Percentiles rank a stretch among this genome's conserved stretches.
These are phyloP conservation scores for Colletotrichum simmondsii DNA, from an alignment of 2,329 filamentous ascomycete species.

Conservation along the genomic window DNA sequence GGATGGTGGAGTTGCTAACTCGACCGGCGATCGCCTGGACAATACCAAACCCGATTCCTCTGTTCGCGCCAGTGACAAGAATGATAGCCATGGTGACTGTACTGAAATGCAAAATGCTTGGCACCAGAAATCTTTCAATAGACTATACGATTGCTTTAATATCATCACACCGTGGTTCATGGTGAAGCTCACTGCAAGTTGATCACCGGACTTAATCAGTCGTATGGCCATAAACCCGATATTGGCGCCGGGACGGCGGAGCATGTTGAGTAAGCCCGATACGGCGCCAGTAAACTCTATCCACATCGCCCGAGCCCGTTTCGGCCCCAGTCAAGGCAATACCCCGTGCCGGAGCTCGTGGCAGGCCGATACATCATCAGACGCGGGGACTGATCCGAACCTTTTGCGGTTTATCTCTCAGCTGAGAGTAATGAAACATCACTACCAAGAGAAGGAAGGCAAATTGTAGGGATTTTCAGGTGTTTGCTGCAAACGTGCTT, in stretches of 20 bases:
- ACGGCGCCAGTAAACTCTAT: not conserved
- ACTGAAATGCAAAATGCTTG: not conserved
- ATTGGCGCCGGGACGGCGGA: not conserved
- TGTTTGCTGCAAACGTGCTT: not conserved
- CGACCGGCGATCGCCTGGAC: not conserved
- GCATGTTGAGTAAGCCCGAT: not conserved
- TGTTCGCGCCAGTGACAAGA: constrained; percentile 1
- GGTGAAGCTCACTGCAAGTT: no score
- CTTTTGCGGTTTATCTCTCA: not conserved
- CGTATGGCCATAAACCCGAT: not conserved
- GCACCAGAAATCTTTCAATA: not conserved
- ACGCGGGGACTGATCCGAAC: not conserved
- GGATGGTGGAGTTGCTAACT: not conserved
- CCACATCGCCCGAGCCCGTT: not conserved
- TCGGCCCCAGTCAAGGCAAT: not conserved
- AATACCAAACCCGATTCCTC: not conserved
- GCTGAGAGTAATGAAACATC: not conserved
- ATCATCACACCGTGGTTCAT: no score
- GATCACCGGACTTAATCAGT: not conserved
- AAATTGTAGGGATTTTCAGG: not conserved
- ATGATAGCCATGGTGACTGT: not conserved
- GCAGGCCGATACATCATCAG: not conserved
- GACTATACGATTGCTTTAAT: not conserved
- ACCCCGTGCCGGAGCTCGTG: not conserved
- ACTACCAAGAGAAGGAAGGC: not conserved